Evolutionary conservation across 495 filamentous ascomycete species (phyloP), one percentile per base, ranked within the genome.

Genomic region (Hypoxylon intermedium): DNA sequence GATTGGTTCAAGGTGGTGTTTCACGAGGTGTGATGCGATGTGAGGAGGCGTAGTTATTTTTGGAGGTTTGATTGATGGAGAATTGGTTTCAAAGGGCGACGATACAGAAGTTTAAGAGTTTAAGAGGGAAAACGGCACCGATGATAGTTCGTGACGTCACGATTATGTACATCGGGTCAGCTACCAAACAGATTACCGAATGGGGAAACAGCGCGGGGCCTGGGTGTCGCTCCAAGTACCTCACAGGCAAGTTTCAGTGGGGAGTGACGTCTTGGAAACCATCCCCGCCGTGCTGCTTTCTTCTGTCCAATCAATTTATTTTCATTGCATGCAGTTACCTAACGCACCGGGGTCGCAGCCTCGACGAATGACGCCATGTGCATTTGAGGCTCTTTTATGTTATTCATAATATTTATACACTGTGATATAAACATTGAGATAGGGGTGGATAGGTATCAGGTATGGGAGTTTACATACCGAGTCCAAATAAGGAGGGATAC

Each of bases 111-210:
- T 7, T 12, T 23, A 9, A 46, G n/a, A 18, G 1, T 30, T 40
- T 40, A 52, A 52, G 37, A 42, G 24, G 12, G 3, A n/a, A 15
- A 15, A 37, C 28, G 37, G 33, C 19, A 24, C 26, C 12, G 15
- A 50, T 62, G 52, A 61, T 61, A 28, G 23, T 38, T 65, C 12
- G 21, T 66, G 63, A 66, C 58, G 63, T 67, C 63, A 67, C 54
- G 34, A 46, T 55, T 62, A 50, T 63, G 46, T 56, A 24, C 16
- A 13, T 26, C 15, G 31, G 11, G 19, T 15, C 21, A 30, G 36
- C 23, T n/a, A 37, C 33, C 33, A 58, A 58, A 51, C 40, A 59
- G 9, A 55, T 13, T 55, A 34, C 55, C 33, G 9, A 15, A 65
- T 51, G 31, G 19, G 46, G 60, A 24, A 52, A 51, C 44, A 45